These are phyloP conservation scores for Lipomyces japonicus DNA, from an alignment of 805 yeast genomes.

Conservation along the genomic window DNA sequence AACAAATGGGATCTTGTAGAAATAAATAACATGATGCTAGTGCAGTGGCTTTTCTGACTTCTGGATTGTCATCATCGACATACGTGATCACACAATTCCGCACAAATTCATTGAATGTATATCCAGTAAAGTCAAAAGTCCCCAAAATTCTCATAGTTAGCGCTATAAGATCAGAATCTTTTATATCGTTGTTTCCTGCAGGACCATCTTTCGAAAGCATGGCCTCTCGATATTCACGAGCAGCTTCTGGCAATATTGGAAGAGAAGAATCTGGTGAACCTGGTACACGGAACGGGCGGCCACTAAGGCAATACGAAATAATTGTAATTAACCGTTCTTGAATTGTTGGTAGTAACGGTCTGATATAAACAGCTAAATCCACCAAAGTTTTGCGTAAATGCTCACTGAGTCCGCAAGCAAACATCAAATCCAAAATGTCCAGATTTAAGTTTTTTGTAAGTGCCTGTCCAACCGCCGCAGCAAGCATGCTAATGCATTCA, in stretches of 20 bases:
- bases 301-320: conserved; percentile 72
- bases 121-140: conserved; percentile 67
- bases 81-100: conserved; percentile 79
- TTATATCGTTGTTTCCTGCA: conserved; percentile 41
- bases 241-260: conserved; percentile 45
- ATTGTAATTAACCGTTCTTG: conserved; percentile 67
- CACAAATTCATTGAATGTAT: conserved; percentile 81
- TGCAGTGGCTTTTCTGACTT: conserved; percentile 80
- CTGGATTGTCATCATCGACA: conserved; percentile 72
- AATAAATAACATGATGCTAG: conserved; percentile 75
- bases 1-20: conserved; percentile 74
- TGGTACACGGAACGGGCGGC: conserved; percentile 75
- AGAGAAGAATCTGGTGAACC: conserved; percentile 70
- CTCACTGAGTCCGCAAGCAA: conserved; percentile 78
- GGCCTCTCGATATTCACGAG: conserved; percentile 71
- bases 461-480: conserved; percentile 89
- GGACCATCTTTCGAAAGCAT: conserved; percentile 70
- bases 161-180: conserved; percentile 53
- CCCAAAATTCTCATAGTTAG: conserved; percentile 77
- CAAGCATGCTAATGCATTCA: conserved; percentile 80
- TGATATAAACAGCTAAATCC: conserved; percentile 65
- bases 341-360: conserved; percentile 71
- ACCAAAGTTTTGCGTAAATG: conserved; percentile 74
- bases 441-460: conserved; percentile 81
- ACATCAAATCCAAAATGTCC: conserved; percentile 72